These are phyloP conservation scores for Dalbergia cochinchinensis DNA, from an alignment of 306 rosid species.

Conservation along the genomic window DNA sequence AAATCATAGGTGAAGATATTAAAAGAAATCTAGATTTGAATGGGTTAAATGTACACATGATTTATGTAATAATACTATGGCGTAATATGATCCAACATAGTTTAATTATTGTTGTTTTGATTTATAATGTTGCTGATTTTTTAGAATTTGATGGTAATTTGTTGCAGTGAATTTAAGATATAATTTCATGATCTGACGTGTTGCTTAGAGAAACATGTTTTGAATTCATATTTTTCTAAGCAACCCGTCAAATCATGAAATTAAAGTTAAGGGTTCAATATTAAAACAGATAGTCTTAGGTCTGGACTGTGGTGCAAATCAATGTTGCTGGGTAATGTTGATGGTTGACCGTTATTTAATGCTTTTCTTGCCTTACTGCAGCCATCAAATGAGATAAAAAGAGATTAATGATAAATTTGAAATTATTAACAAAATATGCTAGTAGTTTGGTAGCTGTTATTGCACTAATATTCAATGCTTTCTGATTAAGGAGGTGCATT, in stretches of 20 bases:
- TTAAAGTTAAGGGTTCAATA: slow-evolving; percentile 3
- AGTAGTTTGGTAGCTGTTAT: slow-evolving; percentile 7
- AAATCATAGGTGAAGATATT: too few species aligned
- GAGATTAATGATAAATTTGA: slow-evolving; percentile 6
- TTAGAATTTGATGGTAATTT: slow-evolving; percentile 13
- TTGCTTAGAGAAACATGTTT: background rate
- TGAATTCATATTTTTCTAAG: too few species aligned
- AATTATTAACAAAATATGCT: background rate
- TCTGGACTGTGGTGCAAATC: background rate
- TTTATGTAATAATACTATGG: too few species aligned
- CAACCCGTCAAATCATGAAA: too few species aligned
- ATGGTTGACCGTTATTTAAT: background rate
- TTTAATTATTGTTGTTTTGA: background rate
- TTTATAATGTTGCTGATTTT: slow-evolving; percentile 21
- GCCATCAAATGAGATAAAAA: slow-evolving; percentile 21
- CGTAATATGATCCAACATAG: too few species aligned
- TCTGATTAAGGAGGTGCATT: slow-evolving; percentile 23
- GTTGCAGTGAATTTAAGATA: slow-evolving; percentile 6
- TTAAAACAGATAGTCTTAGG: background rate
- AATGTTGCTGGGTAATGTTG: background rate
- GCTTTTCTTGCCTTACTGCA: slow-evolving; percentile 23
- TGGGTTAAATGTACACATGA: too few species aligned
- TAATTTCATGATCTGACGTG: background rate
- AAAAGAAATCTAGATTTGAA: too few species aligned
- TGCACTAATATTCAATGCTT: background rate